Base-by-base conservation (phyloP, 805 yeast species). In the Candida sonorensis region DNA sequence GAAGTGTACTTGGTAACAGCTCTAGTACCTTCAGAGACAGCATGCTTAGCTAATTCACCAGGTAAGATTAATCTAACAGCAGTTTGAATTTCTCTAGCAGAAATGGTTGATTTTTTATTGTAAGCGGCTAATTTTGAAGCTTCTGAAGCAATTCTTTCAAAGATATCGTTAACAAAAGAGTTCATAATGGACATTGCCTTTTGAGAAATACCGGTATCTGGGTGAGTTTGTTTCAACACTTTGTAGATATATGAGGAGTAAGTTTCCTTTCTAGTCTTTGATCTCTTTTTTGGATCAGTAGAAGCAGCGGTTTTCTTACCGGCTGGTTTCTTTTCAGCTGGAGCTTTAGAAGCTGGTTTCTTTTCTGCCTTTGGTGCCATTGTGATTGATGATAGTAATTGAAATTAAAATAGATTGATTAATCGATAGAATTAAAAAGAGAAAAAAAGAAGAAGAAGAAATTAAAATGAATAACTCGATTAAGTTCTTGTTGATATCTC, bases 191-290 rank as follows among this genome's bases (percentile, higher is more conserved):
- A 86, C 95, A 90, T 90, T 46, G 97, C 95, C 65, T 86, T 84
- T 71, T 87, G 95, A 54, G 97, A 88, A 62, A 90, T 90, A 85
- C 97, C 97, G 44, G 97, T 90, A 66, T 90, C 97, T 67, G 97
- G 97, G 70, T 90, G 97, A 44, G 97, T 88, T 77, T 90, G 97
- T 71, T 88, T 88, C 64, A 90, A 81, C 51, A 88, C 97, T 71
- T 90, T 90, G 92, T 88, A 90, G 64, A 90, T 90, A 72, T 90
- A 90, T 42, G 97, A 87, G 46, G 95, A 86, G 75, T 87, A 90
- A 46, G 97, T 86, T 73, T 90, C 97, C 82, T 86, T 87, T 80
- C 97, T 86, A 55, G 88, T 69, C 81, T 87, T 88, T 51, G 85
- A 61, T 75, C 94, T 86, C 82, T 82, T 88, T 78, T 86, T 87